phyloP scores from a whole-genome alignment of 148 eudicot species.

The Talinum fruticosum region DNA sequence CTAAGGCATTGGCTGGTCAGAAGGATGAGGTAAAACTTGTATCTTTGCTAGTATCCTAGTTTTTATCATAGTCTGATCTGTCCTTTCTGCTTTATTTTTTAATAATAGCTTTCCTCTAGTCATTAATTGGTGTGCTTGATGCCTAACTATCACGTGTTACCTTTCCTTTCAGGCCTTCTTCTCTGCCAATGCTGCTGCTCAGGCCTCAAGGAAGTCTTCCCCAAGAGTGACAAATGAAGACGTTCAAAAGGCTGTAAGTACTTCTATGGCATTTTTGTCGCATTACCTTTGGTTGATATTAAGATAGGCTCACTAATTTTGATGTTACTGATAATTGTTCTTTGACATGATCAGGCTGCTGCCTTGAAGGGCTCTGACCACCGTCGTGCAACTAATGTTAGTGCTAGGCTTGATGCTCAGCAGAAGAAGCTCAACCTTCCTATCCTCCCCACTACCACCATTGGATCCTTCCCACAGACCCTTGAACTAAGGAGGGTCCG shows the following conservation, averaged over 20 bases:
- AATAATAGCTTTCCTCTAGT: neutral
- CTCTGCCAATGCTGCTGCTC: conserved; percentile 86
- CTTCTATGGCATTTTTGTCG: neutral
- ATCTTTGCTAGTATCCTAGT: neutral
- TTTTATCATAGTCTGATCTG: neutral
- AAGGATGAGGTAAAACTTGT: conserved; percentile 67
- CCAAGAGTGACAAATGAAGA: conserved; percentile 85
- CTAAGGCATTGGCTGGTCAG: conserved; percentile 80
- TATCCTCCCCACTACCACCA: conserved; percentile 88
- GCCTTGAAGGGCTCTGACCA: conserved; percentile 91
- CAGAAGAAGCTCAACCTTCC: conserved; percentile 98
- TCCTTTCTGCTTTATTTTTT: neutral
- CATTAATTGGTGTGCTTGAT: neutral
- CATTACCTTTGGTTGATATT: neutral
- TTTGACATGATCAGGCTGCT: conserved; percentile 61
- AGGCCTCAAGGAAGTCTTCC: conserved; percentile 81
- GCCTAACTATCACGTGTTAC: neutral
- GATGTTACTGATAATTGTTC: conserved; percentile 12
- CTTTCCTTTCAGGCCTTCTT: conserved; percentile 62
- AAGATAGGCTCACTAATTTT: neutral
- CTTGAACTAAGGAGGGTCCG: conserved; percentile 88
- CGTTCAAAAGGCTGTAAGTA: conserved; percentile 95
- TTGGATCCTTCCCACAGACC: conserved; percentile 97
- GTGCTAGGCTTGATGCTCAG: conserved; percentile 85
- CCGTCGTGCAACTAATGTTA: conserved; percentile 89